Base-by-base conservation (phyloP, 2,329 filamentous ascomycete genomes). In the Chrysosporium keratinophilum region DNA sequence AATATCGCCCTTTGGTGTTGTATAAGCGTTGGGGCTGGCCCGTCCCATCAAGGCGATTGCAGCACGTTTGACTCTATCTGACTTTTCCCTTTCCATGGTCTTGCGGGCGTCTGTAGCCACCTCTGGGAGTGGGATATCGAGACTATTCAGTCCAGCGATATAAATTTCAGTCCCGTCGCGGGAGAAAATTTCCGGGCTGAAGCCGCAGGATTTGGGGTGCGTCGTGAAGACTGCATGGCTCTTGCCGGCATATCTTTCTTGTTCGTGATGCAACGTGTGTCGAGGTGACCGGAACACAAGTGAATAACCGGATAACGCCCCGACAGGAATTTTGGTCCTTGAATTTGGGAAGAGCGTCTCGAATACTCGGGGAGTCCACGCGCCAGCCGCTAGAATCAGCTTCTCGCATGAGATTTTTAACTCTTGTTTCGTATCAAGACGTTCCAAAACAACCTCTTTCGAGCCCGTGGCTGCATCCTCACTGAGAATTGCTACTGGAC, bases 211-310 rank as follows among this genome's bases (percentile, higher is more conserved):
- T 0, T 69, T 62, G 1, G 71, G 71, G 54, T 80, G 75, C 2
- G 78, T 79, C 2, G 81, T 81, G 63, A 87, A 90, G 2, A 91
- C 69, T 1, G 85, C 82, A 65, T 88, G 82, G 63, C 81, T 85
- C 1, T 73, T 71, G 33, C 64, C 64, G 2, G 54, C 73, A n/a
- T 75, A 66, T 40, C 71, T 65, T 3, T 59, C 60, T 3, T 51
- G 57, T 49, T 69, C 67, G 7, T 65, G 62, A 6, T 63, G 59
- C 11, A 60, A 47, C 2, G 61, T 68, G 57, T 56, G 72, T 67
- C 75, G 71, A 1, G 83, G 80, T 5, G 79, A 81, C 54, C 73
- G 77, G 3, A 90, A 68, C 2, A 89, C 77, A 7, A 91, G 69
- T 15, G 84, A 88, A 67, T 90, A 82, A 0, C 87, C 87, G 0